Conservation (phyloP, 768 basidiomycete genomes). For the Daedaleopsis sinensis region DNA sequence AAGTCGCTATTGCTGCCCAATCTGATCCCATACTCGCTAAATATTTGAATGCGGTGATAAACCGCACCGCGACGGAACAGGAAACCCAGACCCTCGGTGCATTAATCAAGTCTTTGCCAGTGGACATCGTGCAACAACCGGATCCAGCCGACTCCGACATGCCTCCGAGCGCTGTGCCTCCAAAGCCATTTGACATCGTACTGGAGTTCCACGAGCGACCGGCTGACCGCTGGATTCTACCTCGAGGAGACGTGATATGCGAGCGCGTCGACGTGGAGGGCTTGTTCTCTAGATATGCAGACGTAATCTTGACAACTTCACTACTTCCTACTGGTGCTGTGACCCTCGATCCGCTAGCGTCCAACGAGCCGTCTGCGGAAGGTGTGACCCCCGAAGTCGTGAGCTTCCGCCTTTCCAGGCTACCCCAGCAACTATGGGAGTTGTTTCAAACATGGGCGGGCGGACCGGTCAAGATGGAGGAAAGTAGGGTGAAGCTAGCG, state of each 20-base stretch:
- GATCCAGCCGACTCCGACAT: not conserved
- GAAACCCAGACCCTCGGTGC: constrained; percentile 70
- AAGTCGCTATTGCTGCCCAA: constrained; percentile 67
- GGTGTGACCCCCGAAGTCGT: constrained; percentile 39
- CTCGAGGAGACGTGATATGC: constrained; percentile 57
- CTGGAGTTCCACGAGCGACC: constrained; percentile 69
- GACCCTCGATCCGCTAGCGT: not conserved
- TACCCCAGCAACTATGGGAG: constrained; percentile 56
- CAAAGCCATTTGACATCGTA: constrained; percentile 72
- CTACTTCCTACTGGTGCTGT: constrained; percentile 45
- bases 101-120: constrained; percentile 77
- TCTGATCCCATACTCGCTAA: constrained; percentile 70
- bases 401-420: constrained; percentile 51
- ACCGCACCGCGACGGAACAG: constrained; percentile 60
- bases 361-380: not conserved
- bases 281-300: not conserved
- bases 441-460: constrained; percentile 65
- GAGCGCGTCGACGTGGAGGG: constrained; percentile 38
- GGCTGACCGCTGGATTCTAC: constrained; percentile 68
- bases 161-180: constrained; percentile 25
- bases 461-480: constrained; percentile 51
- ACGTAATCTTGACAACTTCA: constrained; percentile 32
- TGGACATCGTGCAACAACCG: constrained; percentile 35
- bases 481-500: constrained; percentile 48
- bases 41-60: constrained; percentile 64